Evolutionary conservation across 2,329 filamentous ascomycete species (phyloP).

Genomic region (Xylariaceae sp.): DNA sequence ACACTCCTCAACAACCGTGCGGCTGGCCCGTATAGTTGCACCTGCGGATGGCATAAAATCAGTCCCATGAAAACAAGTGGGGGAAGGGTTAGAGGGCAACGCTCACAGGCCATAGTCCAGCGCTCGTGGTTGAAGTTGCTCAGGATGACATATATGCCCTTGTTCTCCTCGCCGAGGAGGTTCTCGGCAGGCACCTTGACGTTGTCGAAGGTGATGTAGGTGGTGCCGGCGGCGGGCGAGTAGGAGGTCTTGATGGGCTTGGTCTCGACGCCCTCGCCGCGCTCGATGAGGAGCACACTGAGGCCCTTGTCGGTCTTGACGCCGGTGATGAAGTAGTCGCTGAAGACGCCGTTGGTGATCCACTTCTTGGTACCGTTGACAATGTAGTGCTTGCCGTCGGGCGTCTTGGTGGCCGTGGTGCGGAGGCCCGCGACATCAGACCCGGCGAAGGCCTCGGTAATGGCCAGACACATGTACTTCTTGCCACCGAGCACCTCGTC

Average conservation of each 20-base stretch:
- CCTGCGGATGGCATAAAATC: conserved; percentile 2
- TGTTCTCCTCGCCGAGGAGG: conserved; percentile 73
- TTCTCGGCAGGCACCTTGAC: conserved; percentile 77
- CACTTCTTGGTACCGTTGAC: conserved; percentile 75
- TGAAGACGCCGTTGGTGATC: conserved; percentile 77
- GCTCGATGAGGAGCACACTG: conserved; percentile 67
- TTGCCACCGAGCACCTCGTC: conserved; percentile 68
- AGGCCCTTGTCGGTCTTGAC: conserved; percentile 74
- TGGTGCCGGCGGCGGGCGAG: conserved; percentile 69
- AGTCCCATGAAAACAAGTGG: neutral
- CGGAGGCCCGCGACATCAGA: conserved; percentile 73
- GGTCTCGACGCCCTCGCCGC: conserved; percentile 67
- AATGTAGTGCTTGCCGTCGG: conserved; percentile 66
- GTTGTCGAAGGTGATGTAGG: conserved; percentile 76
- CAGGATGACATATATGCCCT: conserved; percentile 77
- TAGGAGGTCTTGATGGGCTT: conserved; percentile 71
- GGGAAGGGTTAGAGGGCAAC: neutral
- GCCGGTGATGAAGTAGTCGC: conserved; percentile 76
- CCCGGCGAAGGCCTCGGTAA: conserved; percentile 83
- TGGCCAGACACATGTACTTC: conserved; percentile 84
- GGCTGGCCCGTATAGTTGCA: conserved; percentile 55
- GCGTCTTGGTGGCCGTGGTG: conserved; percentile 69
- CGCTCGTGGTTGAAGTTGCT: conserved; percentile 87
- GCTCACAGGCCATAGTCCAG: conserved; percentile 63
- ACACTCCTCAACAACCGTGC: conserved; percentile 71